Base-by-base conservation (phyloP, 225 moss, liverwort and hornwort species). In the Marchantia polymorpha region DNA sequence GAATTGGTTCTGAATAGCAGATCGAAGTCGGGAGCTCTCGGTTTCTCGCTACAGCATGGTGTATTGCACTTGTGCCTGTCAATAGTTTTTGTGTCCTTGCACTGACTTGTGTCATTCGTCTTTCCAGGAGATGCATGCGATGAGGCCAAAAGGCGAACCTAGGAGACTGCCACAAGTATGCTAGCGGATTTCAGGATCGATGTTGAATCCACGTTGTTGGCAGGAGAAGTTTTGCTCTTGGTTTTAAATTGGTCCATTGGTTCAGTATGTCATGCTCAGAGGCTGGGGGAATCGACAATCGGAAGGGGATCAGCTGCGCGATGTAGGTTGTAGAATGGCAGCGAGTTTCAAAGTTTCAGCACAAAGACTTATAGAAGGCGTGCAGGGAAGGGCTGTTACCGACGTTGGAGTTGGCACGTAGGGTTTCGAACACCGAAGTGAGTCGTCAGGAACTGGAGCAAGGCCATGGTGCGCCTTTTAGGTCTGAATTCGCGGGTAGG, bases 381-480 rank as follows among this genome's bases (percentile, higher is more conserved):
- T 14, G 16, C 69, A 78, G 48, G 74, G 78, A 50, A 81, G 73
- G 72, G 59, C 73, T 26, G 72, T 71, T 53, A 16, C 27, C 49
- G 82, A 71, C 56, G 80, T 77, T 52, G 78, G 72, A 76, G 79
- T 78, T 23, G 83, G 83, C 60, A 72, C 70, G 61, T 64, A 74
- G 75, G 78, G 77, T 80, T 22, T 31, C 59, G 16, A 25, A 73
- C 4, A 67, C 48, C 46, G 26, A 49, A 30, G 64, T 16, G 27
- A 83, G 81, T 74, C 66, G 78, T 77, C 73, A 79, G 79, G 79
- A 81, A 81, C 76, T 61, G 77, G 77, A 61, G 77, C 39, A 87
- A 80, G 89, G 90, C 95, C 82, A 90, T 99, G 99, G 93, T 91
- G 88, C 99, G 99, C 77, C 91, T 99, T 81, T 92, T 95, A 81